Conservation (phyloP, 306 rosid genomes). For the Spatholobus suberectus region DNA sequence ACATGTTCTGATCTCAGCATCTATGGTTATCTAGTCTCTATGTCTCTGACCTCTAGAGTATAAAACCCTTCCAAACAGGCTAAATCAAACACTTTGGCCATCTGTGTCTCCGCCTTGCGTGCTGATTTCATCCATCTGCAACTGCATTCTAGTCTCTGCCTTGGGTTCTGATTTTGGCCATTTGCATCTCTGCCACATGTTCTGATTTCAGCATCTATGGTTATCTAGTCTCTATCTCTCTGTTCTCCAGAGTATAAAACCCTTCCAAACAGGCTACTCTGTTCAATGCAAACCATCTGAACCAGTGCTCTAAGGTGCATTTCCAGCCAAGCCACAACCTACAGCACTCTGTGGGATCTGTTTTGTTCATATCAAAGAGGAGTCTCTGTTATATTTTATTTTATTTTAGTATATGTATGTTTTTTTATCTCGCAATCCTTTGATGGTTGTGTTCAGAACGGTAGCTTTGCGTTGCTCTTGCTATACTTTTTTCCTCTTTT, state of each 20-base stretch:
- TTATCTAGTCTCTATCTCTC: not conserved
- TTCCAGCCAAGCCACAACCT: not conserved
- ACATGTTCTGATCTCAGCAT: not conserved
- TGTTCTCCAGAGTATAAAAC: not conserved
- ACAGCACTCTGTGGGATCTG: not conserved
- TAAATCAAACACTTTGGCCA: not conserved
- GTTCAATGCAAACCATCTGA: not conserved
- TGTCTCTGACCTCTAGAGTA: too few relatives aligned
- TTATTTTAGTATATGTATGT: not conserved
- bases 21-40: too few relatives aligned
- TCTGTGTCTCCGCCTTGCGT: too few relatives aligned
- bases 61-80: not conserved
- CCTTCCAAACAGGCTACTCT: not conserved
- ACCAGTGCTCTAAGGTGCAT: not conserved
- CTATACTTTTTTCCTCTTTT: not conserved
- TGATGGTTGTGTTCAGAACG: not conserved
- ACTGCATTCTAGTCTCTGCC: not conserved
- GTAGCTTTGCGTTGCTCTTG: not conserved
- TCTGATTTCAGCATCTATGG: too few relatives aligned
- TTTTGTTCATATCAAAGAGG: not conserved
- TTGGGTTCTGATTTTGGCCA: not conserved
- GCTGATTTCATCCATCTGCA: too few relatives aligned
- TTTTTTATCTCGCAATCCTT: not conserved
- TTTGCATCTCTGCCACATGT: too few relatives aligned
- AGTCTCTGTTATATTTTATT: not conserved